phyloP scores from a whole-genome alignment of 2,329 filamentous ascomycete species.

The Chaetothyriales sp. region DNA sequence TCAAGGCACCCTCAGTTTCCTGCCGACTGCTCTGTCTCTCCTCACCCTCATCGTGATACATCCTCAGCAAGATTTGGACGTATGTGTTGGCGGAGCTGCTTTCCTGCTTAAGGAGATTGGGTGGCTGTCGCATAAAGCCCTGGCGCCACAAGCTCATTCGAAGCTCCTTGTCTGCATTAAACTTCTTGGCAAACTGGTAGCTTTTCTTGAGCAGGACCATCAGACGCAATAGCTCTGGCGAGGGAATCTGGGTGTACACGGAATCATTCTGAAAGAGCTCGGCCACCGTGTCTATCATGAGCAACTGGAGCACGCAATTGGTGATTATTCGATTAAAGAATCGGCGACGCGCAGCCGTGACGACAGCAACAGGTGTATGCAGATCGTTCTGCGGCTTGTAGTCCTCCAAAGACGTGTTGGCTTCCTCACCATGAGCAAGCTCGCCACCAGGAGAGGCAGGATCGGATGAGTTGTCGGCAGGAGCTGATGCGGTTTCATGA shows the following conservation, averaged over 20 bases:
- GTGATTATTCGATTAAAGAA: constrained; percentile 99
- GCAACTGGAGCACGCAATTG: constrained; percentile 85
- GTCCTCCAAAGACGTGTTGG: constrained; percentile 52
- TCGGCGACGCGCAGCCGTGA: constrained; percentile 78
- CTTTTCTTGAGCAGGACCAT: constrained; percentile 93
- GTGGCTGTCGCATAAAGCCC: constrained; percentile 98
- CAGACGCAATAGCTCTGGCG: constrained; percentile 69
- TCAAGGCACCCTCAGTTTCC: constrained; percentile 79
- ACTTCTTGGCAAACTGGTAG: constrained; percentile 89
- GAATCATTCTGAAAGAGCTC: constrained; percentile 96
- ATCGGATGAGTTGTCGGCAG: constrained; percentile 11
- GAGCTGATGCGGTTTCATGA: constrained; percentile 11
- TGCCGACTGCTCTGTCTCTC: constrained; percentile 64
- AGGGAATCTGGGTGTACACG: constrained; percentile 87
- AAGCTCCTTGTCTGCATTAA: constrained; percentile 95
- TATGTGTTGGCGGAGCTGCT: constrained; percentile 85
- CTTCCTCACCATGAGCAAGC: constrained; percentile 1
- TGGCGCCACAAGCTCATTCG: constrained; percentile 89
- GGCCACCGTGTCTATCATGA: constrained; percentile 99
- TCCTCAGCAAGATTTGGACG: constrained; percentile 85
- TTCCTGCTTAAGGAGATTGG: constrained; percentile 95
- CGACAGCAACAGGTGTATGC: constrained; percentile 78
- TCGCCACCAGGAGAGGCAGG: background rate
- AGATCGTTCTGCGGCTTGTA: constrained; percentile 63
- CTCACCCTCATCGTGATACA: constrained; percentile 82